phyloP scores from a whole-genome alignment of 169 alveolate genomes.

The Babesia ovis region DNA sequence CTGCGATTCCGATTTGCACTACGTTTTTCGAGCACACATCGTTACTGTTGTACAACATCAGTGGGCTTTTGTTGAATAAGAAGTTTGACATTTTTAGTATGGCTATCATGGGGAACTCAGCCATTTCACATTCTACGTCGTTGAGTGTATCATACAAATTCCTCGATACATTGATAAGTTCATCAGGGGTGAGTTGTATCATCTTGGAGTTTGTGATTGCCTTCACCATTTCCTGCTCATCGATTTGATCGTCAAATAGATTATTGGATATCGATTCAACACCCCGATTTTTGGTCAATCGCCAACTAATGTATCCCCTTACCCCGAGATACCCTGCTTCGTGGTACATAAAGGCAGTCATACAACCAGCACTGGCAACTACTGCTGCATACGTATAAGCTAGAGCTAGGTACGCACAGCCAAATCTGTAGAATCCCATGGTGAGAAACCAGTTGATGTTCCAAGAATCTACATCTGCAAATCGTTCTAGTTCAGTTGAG shows the following conservation, averaged over 20 bases:
- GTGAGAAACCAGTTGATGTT: slow-evolving; percentile 57
- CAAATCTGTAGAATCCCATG: slow-evolving; percentile 67
- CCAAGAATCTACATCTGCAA: slow-evolving; percentile 47
- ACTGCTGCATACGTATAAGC: slow-evolving; percentile 36
- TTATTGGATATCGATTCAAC: background rate
- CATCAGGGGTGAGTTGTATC: slow-evolving; percentile 52
- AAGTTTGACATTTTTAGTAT: slow-evolving; percentile 26
- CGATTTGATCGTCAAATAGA: slow-evolving; percentile 14
- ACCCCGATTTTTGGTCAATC: background rate
- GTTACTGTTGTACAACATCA: slow-evolving; percentile 8
- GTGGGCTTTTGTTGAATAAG: slow-evolving; percentile 32
- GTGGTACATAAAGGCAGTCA: slow-evolving; percentile 57
- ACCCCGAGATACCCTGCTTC: slow-evolving; percentile 60
- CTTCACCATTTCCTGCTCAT: slow-evolving; percentile 5
- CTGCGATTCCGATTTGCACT: slow-evolving; percentile 10
- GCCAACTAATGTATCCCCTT: slow-evolving; percentile 54
- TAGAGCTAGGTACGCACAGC: slow-evolving; percentile 55
- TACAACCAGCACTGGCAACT: slow-evolving; percentile 28
- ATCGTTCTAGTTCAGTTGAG: slow-evolving; percentile 24
- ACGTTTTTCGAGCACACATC: slow-evolving; percentile 3
- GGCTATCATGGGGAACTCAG: slow-evolving; percentile 52
- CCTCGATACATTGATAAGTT: slow-evolving; percentile 56
- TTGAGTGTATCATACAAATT: slow-evolving; percentile 53
- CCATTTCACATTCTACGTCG: slow-evolving; percentile 42
- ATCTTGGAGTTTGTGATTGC: slow-evolving; percentile 44